Conservation (phyloP, 345 rosid genomes). For the Lepidium africanum region DNA sequence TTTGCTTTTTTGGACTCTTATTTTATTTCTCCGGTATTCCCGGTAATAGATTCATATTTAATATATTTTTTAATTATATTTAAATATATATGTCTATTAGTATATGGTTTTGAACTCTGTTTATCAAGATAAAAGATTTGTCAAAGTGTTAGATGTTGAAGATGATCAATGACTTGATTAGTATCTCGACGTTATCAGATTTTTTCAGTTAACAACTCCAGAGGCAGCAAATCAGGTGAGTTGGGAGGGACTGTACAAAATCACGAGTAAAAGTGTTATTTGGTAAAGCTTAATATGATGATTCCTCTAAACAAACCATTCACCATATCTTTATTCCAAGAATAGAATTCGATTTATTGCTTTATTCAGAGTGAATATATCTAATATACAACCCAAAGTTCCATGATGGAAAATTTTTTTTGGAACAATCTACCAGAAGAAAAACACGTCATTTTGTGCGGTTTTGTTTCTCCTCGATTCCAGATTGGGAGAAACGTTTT, state of each 20-base stretch:
- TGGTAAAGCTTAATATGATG: not conserved
- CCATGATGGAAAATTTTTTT: not conserved
- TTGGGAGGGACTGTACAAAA: no score
- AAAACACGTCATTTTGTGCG: constrained; percentile 17
- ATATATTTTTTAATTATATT: constrained; percentile 4
- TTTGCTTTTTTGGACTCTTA: not conserved
- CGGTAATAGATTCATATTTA: not conserved
- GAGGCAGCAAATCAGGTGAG: not conserved
- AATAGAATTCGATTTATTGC: not conserved
- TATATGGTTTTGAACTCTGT: not conserved
- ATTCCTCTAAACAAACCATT: not conserved
- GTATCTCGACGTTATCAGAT: not conserved
- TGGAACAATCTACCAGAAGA: not conserved
- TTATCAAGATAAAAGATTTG: not conserved
- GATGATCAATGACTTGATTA: not conserved
- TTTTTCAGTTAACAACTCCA: not conserved
- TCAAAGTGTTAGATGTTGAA: no score
- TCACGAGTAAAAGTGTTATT: no score
- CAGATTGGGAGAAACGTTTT: constrained; percentile 54
- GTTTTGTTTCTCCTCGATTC: constrained; percentile 65
- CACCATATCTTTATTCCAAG: not conserved
- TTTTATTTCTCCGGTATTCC: not conserved
- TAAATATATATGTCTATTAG: not conserved
- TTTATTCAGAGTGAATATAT: not conserved
- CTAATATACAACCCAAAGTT: not conserved